Percentiles rank a stretch among this genome's conserved stretches.
Evolutionary conservation across 2,329 filamentous ascomycete genomes (phyloP).

Genomic region (Orbilia brochopaga): DNA sequence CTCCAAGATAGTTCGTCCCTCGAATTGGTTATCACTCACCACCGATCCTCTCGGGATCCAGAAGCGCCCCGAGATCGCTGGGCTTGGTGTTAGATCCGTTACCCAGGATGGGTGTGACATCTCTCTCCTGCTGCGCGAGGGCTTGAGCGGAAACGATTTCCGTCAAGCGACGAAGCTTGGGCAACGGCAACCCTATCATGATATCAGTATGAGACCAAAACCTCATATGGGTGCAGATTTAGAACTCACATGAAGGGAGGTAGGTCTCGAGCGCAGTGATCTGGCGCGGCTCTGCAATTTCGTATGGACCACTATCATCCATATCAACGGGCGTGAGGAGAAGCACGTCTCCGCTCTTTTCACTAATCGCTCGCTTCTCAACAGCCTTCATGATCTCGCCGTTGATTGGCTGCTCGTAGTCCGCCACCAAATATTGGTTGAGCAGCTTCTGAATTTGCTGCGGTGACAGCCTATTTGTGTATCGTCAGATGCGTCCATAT

Average conservation of each 20-base stretch:
- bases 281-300: slow-evolving; percentile 93
- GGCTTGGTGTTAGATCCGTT: slow-evolving; percentile 28
- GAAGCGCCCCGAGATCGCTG: slow-evolving; percentile 42
- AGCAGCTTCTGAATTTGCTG: slow-evolving; percentile 99
- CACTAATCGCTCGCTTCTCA: slow-evolving; percentile 83
- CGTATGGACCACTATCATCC: slow-evolving; percentile 97
- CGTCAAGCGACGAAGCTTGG: slow-evolving; percentile 84
- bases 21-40: slow-evolving; percentile 17
- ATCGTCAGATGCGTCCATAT: slow-evolving; percentile 1
- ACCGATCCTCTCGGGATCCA: slow-evolving; percentile 44
- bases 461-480: slow-evolving; percentile 75
- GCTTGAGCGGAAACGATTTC: slow-evolving; percentile 95
- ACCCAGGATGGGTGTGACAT: neutral
- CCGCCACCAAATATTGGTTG: slow-evolving; percentile 97
- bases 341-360: slow-evolving; percentile 90
- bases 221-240: slow-evolving; percentile 76
- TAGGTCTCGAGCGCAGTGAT: slow-evolving; percentile 98
- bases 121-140: slow-evolving; percentile 83
- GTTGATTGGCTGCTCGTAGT: slow-evolving; percentile 99
- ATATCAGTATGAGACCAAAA: slow-evolving; percentile 4
- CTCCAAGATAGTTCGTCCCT: too few relatives aligned
- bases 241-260: slow-evolving; percentile 91
- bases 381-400: slow-evolving; percentile 99
- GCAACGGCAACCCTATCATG: slow-evolving; percentile 51
- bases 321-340: slow-evolving; percentile 94